A percentile compares a stretch with the other conserved stretches of the same genome.
Evolutionary conservation across 495 filamentous ascomycete genomes (phyloP).

Genomic region (Penicillium flavigenum): DNA sequence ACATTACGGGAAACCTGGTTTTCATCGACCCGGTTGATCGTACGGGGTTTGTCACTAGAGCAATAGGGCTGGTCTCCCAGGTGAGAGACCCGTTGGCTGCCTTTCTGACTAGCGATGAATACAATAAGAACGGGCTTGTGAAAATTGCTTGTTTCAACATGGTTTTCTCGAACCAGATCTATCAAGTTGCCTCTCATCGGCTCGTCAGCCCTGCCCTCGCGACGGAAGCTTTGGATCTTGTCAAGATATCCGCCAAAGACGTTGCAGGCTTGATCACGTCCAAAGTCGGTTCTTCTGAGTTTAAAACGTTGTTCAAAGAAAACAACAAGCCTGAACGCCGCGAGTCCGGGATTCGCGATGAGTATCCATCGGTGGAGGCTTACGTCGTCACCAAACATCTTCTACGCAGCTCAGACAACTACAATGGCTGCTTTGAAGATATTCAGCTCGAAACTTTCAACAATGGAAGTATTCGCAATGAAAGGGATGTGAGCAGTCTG

Average conservation of each 20-base stretch:
- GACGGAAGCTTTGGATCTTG: slow-evolving; percentile 28
- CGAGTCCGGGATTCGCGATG: slow-evolving; percentile 65
- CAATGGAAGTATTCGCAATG: slow-evolving; percentile 14
- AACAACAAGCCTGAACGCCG: slow-evolving; percentile 52
- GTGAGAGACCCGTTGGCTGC: slow-evolving; percentile 31
- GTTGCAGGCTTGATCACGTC: slow-evolving; percentile 41
- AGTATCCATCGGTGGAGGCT: slow-evolving; percentile 57
- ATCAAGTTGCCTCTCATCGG: slow-evolving; percentile 41
- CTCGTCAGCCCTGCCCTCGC: slow-evolving; percentile 29
- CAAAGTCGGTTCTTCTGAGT: slow-evolving; percentile 42
- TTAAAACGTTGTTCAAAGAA: slow-evolving; percentile 63
- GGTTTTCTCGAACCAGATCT: slow-evolving; percentile 43
- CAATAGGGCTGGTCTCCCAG: slow-evolving; percentile 28
- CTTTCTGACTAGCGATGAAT: slow-evolving; percentile 19
- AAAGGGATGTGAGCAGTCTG: slow-evolving; percentile 53
- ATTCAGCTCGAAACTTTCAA: slow-evolving; percentile 54
- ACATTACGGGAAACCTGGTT: slow-evolving; percentile 47
- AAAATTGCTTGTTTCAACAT: slow-evolving; percentile 36
- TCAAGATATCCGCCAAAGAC: slow-evolving; percentile 34
- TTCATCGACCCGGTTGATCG: slow-evolving; percentile 56
- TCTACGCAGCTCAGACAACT: slow-evolving; percentile 43
- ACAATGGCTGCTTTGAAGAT: slow-evolving; percentile 32
- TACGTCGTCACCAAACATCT: slow-evolving; percentile 67
- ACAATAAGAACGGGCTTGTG: slow-evolving; percentile 20
- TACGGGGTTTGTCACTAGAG: slow-evolving; percentile 36